Conservation (phyloP, 169 alveolate genomes). For the Eimeria sp. region DNA sequence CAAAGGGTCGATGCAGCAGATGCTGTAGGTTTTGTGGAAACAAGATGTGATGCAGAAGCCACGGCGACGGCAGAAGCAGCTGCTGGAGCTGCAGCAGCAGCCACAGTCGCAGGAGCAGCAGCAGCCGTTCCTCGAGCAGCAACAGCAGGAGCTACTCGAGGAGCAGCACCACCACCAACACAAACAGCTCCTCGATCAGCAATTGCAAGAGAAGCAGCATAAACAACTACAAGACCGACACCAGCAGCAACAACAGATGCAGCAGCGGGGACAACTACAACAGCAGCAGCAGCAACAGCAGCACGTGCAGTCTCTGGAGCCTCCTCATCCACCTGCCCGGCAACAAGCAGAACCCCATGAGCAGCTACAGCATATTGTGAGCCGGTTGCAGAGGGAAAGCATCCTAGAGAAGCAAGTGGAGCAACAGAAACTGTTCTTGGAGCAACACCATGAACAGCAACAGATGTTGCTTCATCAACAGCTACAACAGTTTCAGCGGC, state of each 20-base stretch:
- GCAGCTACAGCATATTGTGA: background rate
- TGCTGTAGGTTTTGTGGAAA: background rate
- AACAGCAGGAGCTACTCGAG: slow-evolving; percentile 23
- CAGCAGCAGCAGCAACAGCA: slow-evolving; percentile 23
- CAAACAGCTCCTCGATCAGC: slow-evolving; percentile 5
- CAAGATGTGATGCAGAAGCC: slow-evolving; percentile 50
- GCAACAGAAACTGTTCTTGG: background rate
- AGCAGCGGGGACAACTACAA: background rate
- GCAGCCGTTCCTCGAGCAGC: slow-evolving; percentile 26
- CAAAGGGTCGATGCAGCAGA: background rate
- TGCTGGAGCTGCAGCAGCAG: slow-evolving; percentile 37
- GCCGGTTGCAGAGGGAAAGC: background rate
- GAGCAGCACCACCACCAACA: slow-evolving; percentile 8
- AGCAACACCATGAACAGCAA: slow-evolving; percentile 47
- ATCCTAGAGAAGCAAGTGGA: background rate
- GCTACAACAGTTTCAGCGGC: slow-evolving; percentile 43
- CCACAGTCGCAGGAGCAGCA: background rate
- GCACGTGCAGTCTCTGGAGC: background rate
- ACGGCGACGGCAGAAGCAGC: slow-evolving; percentile 32
- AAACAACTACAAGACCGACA: background rate
- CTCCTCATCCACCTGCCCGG: background rate
- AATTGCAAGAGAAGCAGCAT: background rate
- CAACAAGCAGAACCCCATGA: background rate
- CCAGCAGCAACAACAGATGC: slow-evolving; percentile 15
- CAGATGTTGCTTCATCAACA: slow-evolving; percentile 22